Evolutionary conservation across 495 filamentous ascomycete species (phyloP).

Genomic region (Margaritispora aquatica): DNA sequence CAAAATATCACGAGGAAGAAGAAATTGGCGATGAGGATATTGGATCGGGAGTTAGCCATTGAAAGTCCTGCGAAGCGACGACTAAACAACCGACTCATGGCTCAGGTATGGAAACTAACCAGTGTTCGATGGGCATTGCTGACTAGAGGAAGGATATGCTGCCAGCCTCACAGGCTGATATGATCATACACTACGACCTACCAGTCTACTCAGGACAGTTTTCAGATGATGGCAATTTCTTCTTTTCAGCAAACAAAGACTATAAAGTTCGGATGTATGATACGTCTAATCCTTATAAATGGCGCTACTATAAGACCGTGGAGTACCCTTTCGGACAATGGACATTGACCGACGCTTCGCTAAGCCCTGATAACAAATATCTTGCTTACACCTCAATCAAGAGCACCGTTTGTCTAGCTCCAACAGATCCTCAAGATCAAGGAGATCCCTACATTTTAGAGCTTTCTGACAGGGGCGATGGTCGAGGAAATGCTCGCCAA

Average conservation of each 20-base stretch:
- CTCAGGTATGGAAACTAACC: conserved; percentile 41
- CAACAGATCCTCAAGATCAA: conserved; percentile 75
- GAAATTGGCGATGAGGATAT: conserved; percentile 55
- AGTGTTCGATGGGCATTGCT: background rate
- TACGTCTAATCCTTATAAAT: conserved; percentile 90
- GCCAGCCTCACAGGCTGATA: conserved; percentile 73
- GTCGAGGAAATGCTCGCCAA: conserved; percentile 27
- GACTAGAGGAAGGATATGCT: conserved; percentile 42
- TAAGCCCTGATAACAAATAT: conserved; percentile 88
- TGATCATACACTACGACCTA: conserved; percentile 78
- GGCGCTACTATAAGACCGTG: conserved; percentile 94
- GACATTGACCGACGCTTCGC: conserved; percentile 91
- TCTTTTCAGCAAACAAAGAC: conserved; percentile 91
- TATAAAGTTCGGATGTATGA: conserved; percentile 96
- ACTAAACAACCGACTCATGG: conserved; percentile 55
- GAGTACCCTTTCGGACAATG: conserved; percentile 80
- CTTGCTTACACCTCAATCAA: conserved; percentile 75
- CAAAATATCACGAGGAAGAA: conserved; percentile 47
- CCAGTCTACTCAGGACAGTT: conserved; percentile 95
- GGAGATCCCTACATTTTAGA: conserved; percentile 74
- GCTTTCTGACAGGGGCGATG: conserved; percentile 48
- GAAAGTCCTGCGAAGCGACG: conserved; percentile 44
- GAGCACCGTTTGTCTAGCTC: conserved; percentile 73
- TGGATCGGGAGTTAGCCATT: conserved; percentile 75
- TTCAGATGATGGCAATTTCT: conserved; percentile 94